Conservation (phyloP, 371 early-diverging fungal genomes). For the Catenaria anguillulae region DNA sequence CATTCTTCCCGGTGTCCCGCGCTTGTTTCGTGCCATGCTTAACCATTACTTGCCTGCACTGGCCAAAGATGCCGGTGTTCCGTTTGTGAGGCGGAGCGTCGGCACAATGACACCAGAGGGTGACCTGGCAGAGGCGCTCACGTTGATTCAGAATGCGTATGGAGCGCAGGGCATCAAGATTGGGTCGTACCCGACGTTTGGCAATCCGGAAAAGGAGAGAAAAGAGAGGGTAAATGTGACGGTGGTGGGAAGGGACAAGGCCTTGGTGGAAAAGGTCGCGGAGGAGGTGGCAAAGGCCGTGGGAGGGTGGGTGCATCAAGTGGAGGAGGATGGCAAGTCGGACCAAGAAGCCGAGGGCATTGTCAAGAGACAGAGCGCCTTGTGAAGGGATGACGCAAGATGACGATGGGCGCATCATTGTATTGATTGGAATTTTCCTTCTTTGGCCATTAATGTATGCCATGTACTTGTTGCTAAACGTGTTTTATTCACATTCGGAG, state of each 20-base stretch:
- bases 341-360: no score
- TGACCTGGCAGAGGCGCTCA: constrained; percentile 35
- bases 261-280: constrained; percentile 15
- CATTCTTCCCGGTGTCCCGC: constrained; percentile 56
- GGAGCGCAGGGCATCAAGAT: constrained; percentile 31
- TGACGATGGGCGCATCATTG: no score
- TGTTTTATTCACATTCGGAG: no score
- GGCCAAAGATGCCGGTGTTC: constrained; percentile 12
- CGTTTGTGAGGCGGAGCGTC: constrained; percentile 36
- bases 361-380: no score
- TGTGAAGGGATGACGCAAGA: no score
- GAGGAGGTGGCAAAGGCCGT: constrained; percentile 13
- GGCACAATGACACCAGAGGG: constrained; percentile 38
- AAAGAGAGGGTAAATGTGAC: constrained; percentile 30
- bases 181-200: constrained; percentile 54
- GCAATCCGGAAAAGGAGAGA: constrained; percentile 10
- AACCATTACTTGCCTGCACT: constrained; percentile 15
- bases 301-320: no score
- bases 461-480: no score
- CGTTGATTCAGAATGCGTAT: constrained; percentile 27
- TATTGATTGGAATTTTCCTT: no score
- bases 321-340: no score
- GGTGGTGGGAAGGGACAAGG: constrained; percentile 30
- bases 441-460: no score
- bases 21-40: constrained; percentile 38